Base-by-base conservation (phyloP, 331 rosid genomes). In the Acacia concinna region DNA sequence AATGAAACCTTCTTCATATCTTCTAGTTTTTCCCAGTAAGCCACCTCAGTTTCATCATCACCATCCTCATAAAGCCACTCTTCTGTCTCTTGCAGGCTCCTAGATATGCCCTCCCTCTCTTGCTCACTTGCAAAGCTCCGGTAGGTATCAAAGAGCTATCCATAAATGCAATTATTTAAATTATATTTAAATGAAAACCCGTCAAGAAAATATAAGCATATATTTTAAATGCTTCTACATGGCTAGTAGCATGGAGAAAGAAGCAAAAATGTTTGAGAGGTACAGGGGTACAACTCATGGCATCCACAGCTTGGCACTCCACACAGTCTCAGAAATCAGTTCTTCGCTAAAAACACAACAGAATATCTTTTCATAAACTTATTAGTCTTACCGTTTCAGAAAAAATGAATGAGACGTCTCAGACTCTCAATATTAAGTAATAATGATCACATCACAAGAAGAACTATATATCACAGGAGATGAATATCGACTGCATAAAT, bases 41-140 rank as follows among this genome's bases (percentile, higher is more conserved):
- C 90, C 74, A 80, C 79, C 76, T 91, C 99, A 12, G 97, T 93
- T 88, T 96, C 99, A 83, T 96, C 99, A 68, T 88, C 93, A 80
- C 98, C 99, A 52, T 96, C 99, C 82, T 89, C 99, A 67, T 96
- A 93, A 79, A 96, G 94, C 99, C 99, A 96, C 46, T 96, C 98
- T 90, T 93, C 94, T 59, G 99, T 93, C 86, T 88, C 94, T 81
- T 89, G 98, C 80, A 96, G 91, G 75, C 87, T 93, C 77, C 86
- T 82, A 44, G 98, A 96, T 76, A 96, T 89, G 70, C 79, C 90
- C 65, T 96, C 97, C 85, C 84, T 89, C 90, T 96, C 99, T 80
- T 79, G 84, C 40, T 96, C 97, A 84, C 84, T 91, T 43, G 93
- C 88, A 38, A 86, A 96, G 87, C 90, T 91, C 81, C 91, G 88